Conservation (phyloP, 495 filamentous ascomycete genomes). For the Cercophora sp. region DNA sequence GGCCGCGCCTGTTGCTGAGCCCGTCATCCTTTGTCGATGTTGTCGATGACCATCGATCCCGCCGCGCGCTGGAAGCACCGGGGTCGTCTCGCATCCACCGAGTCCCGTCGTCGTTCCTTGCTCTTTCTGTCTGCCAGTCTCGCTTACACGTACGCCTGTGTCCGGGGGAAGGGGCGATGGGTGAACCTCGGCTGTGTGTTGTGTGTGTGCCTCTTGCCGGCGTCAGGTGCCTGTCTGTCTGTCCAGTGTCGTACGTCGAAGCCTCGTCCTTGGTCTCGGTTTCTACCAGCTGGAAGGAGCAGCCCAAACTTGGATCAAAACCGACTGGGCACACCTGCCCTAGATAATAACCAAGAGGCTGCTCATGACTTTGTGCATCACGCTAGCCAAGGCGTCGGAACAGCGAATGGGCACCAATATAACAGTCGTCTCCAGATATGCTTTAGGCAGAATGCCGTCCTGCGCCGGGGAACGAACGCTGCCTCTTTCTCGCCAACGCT, state of each 20-base stretch:
- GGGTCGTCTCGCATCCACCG: conserved; percentile 5
- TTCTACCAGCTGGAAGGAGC: no score
- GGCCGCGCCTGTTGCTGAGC: conserved; percentile 22
- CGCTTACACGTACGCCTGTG: no score
- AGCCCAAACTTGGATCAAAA: conserved; percentile 1
- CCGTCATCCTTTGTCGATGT: conserved; percentile 22
- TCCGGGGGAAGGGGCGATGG: no score
- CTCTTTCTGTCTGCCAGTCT: no score
- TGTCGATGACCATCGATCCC: conserved; percentile 25
- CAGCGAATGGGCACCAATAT: conserved; percentile 19
- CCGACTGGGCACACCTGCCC: not conserved
- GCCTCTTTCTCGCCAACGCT: not conserved
- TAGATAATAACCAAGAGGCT: not conserved
- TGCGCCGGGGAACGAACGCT: not conserved
- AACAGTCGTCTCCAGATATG: conserved; percentile 7
- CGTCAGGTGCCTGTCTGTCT: no score
- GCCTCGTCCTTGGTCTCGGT: no score
- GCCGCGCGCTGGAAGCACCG: not conserved
- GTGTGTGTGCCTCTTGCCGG: no score
- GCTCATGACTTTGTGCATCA: conserved; percentile 11
- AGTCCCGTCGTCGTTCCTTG: no score
- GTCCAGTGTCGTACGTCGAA: no score
- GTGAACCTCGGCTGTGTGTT: no score
- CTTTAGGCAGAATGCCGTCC: conserved; percentile 12
- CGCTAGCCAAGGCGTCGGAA: conserved; percentile 23